phyloP scores from a whole-genome alignment of 306 rosid species.

The Casuarina glauca region DNA sequence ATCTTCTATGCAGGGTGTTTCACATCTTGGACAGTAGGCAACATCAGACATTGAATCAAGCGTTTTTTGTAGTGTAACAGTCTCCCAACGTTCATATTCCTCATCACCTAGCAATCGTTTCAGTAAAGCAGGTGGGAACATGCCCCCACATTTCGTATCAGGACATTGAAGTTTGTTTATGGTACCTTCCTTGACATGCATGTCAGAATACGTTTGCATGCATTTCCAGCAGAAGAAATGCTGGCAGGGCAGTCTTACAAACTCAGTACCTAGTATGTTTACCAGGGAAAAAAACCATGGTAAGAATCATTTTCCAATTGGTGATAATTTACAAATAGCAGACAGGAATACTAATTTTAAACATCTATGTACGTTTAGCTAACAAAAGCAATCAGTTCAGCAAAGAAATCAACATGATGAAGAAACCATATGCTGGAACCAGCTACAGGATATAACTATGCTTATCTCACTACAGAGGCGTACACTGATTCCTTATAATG shows the following conservation, averaged over 20 bases:
- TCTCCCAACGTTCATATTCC: conserved; percentile 87
- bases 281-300: conserved; percentile 36
- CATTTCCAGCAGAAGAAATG: conserved; percentile 88
- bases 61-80: conserved; percentile 63
- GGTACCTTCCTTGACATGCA: conserved; percentile 87
- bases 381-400: neutral
- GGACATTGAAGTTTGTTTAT: conserved; percentile 71
- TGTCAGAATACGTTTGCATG: conserved; percentile 70
- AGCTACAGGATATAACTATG: neutral
- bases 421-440: conserved; percentile 5
- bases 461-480: neutral
- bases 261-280: conserved; percentile 55
- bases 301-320: conserved; percentile 17
- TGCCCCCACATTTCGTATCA: conserved; percentile 58
- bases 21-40: conserved; percentile 82
- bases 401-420: neutral
- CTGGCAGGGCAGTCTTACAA: conserved; percentile 66
- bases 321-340: conserved; percentile 12
- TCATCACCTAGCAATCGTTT: conserved; percentile 61
- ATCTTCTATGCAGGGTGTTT: conserved; percentile 86
- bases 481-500: neutral
- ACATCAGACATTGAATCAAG: conserved; percentile 85
- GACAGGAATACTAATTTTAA: neutral
- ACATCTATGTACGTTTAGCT: neutral
- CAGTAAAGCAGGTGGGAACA: conserved; percentile 73